A percentile compares a stretch with the other conserved stretches of the same genome.
These are phyloP conservation scores for Neospermospora avenae DNA, from an alignment of 2,329 filamentous ascomycete genomes.

Conservation along the genomic window DNA sequence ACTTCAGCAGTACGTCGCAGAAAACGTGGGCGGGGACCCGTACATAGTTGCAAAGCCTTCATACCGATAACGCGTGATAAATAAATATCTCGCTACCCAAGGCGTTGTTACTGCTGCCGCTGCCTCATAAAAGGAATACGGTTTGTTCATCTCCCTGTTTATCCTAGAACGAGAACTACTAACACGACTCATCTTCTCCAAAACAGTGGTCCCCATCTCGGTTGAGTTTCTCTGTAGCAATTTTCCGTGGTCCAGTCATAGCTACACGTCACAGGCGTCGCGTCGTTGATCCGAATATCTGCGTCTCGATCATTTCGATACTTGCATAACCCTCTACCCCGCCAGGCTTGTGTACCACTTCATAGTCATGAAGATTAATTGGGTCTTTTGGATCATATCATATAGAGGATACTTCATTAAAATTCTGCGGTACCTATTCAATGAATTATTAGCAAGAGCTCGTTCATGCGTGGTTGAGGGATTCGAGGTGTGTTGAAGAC, in stretches of 20 bases:
- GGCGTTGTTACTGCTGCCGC: too few species aligned
- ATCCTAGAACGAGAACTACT: neutral
- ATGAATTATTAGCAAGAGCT: too few species aligned
- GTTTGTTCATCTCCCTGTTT: neutral
- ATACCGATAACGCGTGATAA: too few species aligned
- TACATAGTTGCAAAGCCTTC: too few species aligned
- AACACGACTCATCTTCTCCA: neutral
- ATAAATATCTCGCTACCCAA: too few species aligned
- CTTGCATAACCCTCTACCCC: neutral
- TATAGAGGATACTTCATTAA: neutral
- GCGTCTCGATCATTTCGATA: neutral
- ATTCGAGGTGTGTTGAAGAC: conserved; percentile 25
- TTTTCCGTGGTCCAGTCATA: conserved; percentile 17
- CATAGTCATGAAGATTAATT: too few species aligned
- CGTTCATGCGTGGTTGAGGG: too few species aligned
- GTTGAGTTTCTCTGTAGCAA: conserved; percentile 15
- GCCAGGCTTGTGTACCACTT: neutral
- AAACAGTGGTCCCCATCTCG: conserved; percentile 11
- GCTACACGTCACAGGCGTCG: conserved; percentile 16
- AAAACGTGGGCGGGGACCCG: too few species aligned
- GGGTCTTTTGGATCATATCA: neutral
- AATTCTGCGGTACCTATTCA: too few species aligned
- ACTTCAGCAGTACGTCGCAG: too few species aligned
- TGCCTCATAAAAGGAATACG: too few species aligned
- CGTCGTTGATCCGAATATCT: neutral